phyloP scores from a whole-genome alignment of 495 filamentous ascomycete species.

The Talaromyces ruber region DNA sequence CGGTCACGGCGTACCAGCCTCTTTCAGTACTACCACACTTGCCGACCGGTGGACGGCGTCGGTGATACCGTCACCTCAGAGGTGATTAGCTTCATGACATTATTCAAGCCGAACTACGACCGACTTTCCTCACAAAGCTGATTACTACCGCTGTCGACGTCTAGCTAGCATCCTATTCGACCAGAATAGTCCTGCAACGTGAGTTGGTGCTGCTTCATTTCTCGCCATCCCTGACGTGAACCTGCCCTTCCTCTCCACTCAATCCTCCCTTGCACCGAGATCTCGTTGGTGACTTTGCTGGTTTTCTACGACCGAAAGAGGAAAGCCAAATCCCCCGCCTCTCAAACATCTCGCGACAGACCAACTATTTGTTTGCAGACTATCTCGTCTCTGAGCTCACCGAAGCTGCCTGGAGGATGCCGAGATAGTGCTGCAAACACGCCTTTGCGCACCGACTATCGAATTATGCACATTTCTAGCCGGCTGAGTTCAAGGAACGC shows the following conservation, averaged over 20 bases:
- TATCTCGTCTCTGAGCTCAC: background rate
- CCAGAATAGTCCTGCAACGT: background rate
- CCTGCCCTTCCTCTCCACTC: background rate
- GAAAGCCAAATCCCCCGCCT: constrained; percentile 1
- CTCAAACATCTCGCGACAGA: background rate
- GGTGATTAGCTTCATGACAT: background rate
- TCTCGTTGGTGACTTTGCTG: background rate
- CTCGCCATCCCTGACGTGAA: constrained; percentile 4
- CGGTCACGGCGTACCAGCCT: background rate
- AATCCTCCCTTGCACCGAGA: background rate
- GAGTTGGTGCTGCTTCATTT: background rate
- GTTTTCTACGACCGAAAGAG: background rate
- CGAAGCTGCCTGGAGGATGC: background rate
- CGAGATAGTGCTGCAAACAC: background rate
- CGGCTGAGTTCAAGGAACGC: background rate
- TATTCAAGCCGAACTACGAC: background rate
- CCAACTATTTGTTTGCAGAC: background rate
- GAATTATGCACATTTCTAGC: background rate
- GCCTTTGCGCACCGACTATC: background rate
- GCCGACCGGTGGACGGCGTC: background rate
- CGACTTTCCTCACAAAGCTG: background rate
- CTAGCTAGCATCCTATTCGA: background rate
- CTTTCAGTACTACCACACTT: background rate
- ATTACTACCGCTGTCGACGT: background rate
- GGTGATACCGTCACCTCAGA: background rate